A percentile compares a stretch with the other conserved stretches of the same genome.
These are phyloP conservation scores for Clavariopsis aquatica DNA, from an alignment of 495 filamentous ascomycete species.

Conservation along the genomic window DNA sequence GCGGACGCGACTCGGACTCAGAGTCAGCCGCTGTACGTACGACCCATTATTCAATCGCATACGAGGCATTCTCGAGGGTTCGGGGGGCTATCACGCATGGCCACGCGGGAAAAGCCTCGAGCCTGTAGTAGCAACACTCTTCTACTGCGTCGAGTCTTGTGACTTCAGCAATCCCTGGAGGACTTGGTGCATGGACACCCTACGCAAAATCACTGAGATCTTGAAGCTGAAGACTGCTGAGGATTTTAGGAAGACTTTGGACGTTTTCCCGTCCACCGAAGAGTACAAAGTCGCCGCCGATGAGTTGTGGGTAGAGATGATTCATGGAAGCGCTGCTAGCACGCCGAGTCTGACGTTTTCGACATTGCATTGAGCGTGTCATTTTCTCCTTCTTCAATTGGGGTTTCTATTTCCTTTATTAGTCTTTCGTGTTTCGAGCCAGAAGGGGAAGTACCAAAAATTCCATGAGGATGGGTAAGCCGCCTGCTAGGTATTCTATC, in stretches of 20 bases:
- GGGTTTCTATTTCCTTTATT: background rate
- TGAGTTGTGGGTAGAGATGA: slow-evolving; percentile 25
- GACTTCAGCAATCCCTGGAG: slow-evolving; percentile 13
- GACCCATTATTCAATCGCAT: slow-evolving; percentile 21
- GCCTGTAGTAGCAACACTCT: slow-evolving; percentile 19
- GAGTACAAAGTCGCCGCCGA: slow-evolving; percentile 1
- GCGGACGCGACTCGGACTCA: background rate
- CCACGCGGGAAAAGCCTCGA: slow-evolving; percentile 26
- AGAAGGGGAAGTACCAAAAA: background rate
- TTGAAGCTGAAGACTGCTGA: slow-evolving; percentile 29
- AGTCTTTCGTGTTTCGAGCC: background rate
- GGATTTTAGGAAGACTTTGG: slow-evolving; percentile 26
- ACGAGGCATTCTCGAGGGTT: slow-evolving; percentile 8
- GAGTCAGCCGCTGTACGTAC: background rate
- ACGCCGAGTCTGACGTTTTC: slow-evolving; percentile 15
- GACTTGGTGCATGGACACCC: slow-evolving; percentile 18
- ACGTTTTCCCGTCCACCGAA: slow-evolving; percentile 21
- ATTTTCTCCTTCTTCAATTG: background rate
- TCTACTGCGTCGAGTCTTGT: slow-evolving; percentile 26
- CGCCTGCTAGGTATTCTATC: background rate
- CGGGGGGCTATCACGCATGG: slow-evolving; percentile 21
- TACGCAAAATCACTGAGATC: slow-evolving; percentile 20
- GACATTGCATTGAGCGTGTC: background rate
- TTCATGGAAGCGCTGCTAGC: slow-evolving; percentile 10
- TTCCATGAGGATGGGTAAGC: background rate